Evolutionary conservation across 225 moss, liverwort and hornwort genomes (phyloP), one percentile per base, ranked within the genome.

Genomic region (Takakia lepidozioides): DNA sequence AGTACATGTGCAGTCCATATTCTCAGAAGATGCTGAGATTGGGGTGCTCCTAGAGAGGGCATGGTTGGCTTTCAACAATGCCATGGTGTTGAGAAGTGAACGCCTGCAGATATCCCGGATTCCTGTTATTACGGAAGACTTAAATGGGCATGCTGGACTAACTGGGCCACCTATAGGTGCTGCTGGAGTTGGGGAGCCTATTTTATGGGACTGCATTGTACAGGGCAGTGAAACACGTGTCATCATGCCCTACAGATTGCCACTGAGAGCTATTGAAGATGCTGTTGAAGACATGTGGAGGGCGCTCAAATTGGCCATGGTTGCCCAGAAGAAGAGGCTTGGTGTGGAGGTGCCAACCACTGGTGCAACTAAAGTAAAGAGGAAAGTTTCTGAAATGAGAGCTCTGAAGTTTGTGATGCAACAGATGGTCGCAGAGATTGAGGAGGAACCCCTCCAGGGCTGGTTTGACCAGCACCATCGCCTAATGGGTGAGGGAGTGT

Each of bases 401-500:
- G 68, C 77, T 25, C 57, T 84, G 21, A 60, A 80, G 45, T 60
- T 87, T 62, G 80, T 80, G 55, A 62, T 95, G 49, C 69, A 59
- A 49, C 82, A 86, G 7, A 64, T 81, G 38, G 70, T 72, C 13
- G 86, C 80, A 54, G 95, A 90, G 57, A 90, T 95, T 45, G 95
- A 95, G 75, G 95, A 95, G 60, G 95, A 95, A 52, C 95, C 95
- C 21, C 64, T 95, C 55, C 95, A 95, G 68, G 95, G 95, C 49
- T 95, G 95, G 95, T 80, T 90, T 66, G 95, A 85, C 67, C 79
- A 95, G 51, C 90, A 90, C 53, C 74, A 83, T 62, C 86, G 80
- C 58, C 74, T 95, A 64, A 73, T 82, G 74, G 67, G 70, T 29
- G 73, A 80, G 69, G 87, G 82, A 71, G 72, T 87, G 37, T 86